A percentile compares a stretch with the other conserved stretches of the same genome.
These are phyloP conservation scores for Arabis hirsuta DNA, from an alignment of 345 rosid species.

Conservation along the genomic window DNA sequence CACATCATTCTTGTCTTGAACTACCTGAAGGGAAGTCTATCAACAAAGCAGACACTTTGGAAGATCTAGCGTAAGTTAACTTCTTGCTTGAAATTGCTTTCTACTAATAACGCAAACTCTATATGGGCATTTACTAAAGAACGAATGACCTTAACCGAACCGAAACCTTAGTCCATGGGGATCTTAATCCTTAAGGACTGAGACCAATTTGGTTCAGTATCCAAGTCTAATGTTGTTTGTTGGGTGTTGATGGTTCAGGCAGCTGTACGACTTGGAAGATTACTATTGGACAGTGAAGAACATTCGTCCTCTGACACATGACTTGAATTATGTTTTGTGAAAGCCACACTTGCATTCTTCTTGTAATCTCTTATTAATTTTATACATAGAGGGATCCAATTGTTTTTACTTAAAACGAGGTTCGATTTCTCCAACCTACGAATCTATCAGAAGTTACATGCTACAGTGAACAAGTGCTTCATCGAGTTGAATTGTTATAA, in stretches of 20 bases:
- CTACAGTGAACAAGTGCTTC: too few species aligned
- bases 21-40: conserved; percentile 76
- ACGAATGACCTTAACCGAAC: background rate
- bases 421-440: background rate
- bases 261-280: conserved; percentile 62
- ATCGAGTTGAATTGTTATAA: conserved; percentile 27
- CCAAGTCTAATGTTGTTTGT: conserved; percentile 5
- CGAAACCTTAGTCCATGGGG: background rate
- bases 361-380: conserved; percentile 6
- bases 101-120: background rate
- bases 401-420: conserved; percentile 13
- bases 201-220: background rate
- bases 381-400: conserved; percentile 4
- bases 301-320: conserved; percentile 43
- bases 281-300: conserved; percentile 50
- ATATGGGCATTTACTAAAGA: background rate
- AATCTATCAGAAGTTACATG: too few species aligned
- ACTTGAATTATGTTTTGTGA: conserved; percentile 29
- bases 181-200: background rate
- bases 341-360: background rate
- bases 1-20: conserved; percentile 84
- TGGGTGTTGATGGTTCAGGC: conserved; percentile 51
- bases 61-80: conserved; percentile 72
- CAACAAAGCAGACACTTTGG: conserved; percentile 75
- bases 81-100: background rate